Evolutionary conservation across 768 basidiomycete genomes (phyloP).

Genomic region (Mycena alexandri): DNA sequence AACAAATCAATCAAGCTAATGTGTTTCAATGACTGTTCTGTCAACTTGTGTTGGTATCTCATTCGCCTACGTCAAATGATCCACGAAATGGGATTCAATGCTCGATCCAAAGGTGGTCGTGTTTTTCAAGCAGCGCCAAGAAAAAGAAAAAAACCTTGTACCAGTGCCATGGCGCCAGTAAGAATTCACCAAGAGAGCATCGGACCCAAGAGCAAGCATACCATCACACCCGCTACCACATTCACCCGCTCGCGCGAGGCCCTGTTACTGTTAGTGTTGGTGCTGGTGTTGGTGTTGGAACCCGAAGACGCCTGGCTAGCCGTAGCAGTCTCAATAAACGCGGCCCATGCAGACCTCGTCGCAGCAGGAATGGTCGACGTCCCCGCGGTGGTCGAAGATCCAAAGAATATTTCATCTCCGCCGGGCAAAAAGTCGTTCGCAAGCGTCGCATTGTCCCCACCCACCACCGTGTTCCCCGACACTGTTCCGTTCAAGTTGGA

Average conservation of each 20-base stretch:
- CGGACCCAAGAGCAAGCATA: constrained; percentile 6
- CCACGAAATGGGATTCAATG: too few relatives aligned
- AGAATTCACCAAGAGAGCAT: constrained; percentile 1
- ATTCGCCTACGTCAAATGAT: too few relatives aligned
- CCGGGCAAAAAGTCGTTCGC: constrained; percentile 52
- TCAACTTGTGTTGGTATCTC: too few relatives aligned
- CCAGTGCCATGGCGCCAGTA: too few relatives aligned
- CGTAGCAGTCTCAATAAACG: constrained; percentile 47
- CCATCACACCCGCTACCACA: constrained; percentile 8
- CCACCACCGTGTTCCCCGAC: constrained; percentile 30
- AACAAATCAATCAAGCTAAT: too few relatives aligned
- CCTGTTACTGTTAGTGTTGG: not conserved
- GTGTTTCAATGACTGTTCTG: too few relatives aligned
- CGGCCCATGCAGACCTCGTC: constrained; percentile 54
- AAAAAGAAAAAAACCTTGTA: too few relatives aligned
- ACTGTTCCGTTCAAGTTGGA: constrained; percentile 61
- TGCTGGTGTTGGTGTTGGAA: constrained; percentile 11
- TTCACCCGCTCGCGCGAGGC: not conserved
- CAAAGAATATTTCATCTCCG: constrained; percentile 57
- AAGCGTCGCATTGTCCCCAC: constrained; percentile 54
- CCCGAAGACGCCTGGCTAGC: constrained; percentile 7
- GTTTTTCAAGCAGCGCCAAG: too few relatives aligned
- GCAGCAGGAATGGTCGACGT: constrained; percentile 53
- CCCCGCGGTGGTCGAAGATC: constrained; percentile 54
- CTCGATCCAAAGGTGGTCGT: too few relatives aligned